Percentiles rank a stretch among this genome's conserved stretches.
Conservation (phyloP, 306 rosid species). For the Castanea mollissima region DNA sequence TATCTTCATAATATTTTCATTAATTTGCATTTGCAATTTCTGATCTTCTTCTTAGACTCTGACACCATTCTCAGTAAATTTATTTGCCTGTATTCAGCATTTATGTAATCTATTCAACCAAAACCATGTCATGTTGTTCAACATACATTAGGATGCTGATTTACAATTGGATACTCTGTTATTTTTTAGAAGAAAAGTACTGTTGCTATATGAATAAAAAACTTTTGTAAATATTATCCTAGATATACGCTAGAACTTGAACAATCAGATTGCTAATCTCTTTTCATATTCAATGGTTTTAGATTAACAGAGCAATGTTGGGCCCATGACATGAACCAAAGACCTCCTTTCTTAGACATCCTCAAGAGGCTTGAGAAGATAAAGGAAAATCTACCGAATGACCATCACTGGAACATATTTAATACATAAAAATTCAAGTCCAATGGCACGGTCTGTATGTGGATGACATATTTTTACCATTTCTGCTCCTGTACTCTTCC, state of each 20-base stretch:
- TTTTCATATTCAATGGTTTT: constrained; percentile 8
- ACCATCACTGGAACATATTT: constrained; percentile 75
- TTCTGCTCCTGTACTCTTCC: constrained; percentile 13
- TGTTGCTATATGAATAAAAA: neutral
- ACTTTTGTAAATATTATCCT: neutral
- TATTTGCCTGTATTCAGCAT: neutral
- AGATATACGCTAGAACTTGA: neutral
- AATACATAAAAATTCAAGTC: constrained; percentile 29
- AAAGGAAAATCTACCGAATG: constrained; percentile 64
- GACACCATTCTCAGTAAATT: neutral
- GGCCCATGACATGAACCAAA: constrained; percentile 63
- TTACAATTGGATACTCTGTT: neutral
- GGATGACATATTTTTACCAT: constrained; percentile 32
- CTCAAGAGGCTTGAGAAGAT: constrained; percentile 75
- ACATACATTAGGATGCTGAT: neutral
- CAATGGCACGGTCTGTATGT: constrained; percentile 22
- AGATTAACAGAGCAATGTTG: constrained; percentile 82
- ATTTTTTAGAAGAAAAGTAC: neutral
- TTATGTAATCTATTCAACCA: neutral
- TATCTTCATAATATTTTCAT: too few species aligned
- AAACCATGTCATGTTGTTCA: neutral
- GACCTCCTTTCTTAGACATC: constrained; percentile 84
- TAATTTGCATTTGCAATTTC: neutral
- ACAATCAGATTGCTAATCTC: neutral
- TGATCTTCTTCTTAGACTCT: neutral